Conservation (phyloP, 1,284 basidiomycete species). For the Cutaneotrichosporon dermatis region DNA sequence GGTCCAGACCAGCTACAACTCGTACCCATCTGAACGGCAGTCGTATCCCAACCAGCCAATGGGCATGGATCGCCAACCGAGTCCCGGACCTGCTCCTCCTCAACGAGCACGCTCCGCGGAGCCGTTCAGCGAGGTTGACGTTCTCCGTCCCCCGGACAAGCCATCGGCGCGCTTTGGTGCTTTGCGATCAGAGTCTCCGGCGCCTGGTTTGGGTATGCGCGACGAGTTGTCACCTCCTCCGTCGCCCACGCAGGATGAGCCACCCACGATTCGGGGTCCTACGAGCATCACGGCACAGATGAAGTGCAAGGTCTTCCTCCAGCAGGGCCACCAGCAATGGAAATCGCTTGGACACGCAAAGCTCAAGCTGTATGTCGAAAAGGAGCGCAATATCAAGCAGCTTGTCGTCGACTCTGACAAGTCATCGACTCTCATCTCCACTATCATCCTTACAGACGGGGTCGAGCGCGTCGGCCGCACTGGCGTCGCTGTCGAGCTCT, state of each 20-base stretch:
- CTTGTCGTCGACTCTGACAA: slow-evolving; percentile 88
- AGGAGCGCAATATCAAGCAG: slow-evolving; percentile 84
- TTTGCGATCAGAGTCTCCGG: slow-evolving; percentile 4
- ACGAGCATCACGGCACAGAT: slow-evolving; percentile 80
- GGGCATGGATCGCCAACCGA: neutral
- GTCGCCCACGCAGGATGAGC: slow-evolving; percentile 52
- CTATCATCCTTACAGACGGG: slow-evolving; percentile 90
- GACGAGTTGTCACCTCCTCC: slow-evolving; percentile 11
- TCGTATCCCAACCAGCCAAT: neutral
- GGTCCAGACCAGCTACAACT: neutral
- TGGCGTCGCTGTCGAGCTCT: slow-evolving; percentile 92
- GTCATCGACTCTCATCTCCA: slow-evolving; percentile 76
- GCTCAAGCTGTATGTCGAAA: slow-evolving; percentile 74
- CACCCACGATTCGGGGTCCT: slow-evolving; percentile 57
- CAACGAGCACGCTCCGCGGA: slow-evolving; percentile 8
- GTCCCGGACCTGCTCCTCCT: neutral
- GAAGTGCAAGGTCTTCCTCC: slow-evolving; percentile 97
- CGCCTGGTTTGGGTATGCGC: neutral
- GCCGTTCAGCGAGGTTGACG: slow-evolving; percentile 7
- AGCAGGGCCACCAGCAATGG: slow-evolving; percentile 95
- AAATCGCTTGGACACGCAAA: slow-evolving; percentile 85
- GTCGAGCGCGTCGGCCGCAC: slow-evolving; percentile 97
- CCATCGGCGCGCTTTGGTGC: slow-evolving; percentile 14
- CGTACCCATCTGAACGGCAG: neutral
- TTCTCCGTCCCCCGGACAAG: slow-evolving; percentile 6